Percentiles rank a stretch among this genome's conserved stretches.
Conservation (phyloP, 345 rosid genomes). For the Arabidopsis suecica region DNA sequence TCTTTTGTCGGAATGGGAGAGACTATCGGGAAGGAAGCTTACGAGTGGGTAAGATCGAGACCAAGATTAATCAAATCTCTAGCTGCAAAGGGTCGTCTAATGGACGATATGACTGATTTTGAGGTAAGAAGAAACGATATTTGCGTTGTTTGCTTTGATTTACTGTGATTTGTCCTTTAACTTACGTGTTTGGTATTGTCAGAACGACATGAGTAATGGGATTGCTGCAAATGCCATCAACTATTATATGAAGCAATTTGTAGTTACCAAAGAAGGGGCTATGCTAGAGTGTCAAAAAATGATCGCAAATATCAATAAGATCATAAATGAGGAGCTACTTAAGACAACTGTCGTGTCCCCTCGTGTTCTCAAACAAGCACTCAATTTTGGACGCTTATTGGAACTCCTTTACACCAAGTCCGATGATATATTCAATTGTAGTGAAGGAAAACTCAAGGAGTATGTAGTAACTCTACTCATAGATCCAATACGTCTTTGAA, state of each 20-base stretch:
- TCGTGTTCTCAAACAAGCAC: constrained; percentile 5
- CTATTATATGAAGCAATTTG: constrained; percentile 29
- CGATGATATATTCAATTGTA: constrained; percentile 16
- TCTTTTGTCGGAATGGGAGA: constrained; percentile 29
- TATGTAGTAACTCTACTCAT: constrained; percentile 9
- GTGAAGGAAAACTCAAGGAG: constrained; percentile 18
- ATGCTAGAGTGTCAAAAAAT: neutral
- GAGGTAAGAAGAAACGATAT: neutral
- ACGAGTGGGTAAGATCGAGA: constrained; percentile 23
- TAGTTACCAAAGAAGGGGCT: constrained; percentile 19
- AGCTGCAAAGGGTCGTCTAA: constrained; percentile 20
- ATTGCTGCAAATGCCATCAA: constrained; percentile 9
- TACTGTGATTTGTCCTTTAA: neutral
- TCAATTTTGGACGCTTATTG: constrained; percentile 5
- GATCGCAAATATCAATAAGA: constrained; percentile 5
- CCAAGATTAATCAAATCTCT: constrained; percentile 17
- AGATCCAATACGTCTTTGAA: constrained; percentile 11
- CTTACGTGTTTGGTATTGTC: neutral
- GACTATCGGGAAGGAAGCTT: constrained; percentile 22
- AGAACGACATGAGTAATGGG: constrained; percentile 44
- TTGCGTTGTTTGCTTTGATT: neutral
- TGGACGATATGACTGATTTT: constrained; percentile 26
- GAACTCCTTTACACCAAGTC: neutral
- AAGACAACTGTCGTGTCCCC: neutral
- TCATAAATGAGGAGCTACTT: constrained; percentile 17